phyloP scores from a whole-genome alignment of 306 rosid genomes.

The Rosa persica region DNA sequence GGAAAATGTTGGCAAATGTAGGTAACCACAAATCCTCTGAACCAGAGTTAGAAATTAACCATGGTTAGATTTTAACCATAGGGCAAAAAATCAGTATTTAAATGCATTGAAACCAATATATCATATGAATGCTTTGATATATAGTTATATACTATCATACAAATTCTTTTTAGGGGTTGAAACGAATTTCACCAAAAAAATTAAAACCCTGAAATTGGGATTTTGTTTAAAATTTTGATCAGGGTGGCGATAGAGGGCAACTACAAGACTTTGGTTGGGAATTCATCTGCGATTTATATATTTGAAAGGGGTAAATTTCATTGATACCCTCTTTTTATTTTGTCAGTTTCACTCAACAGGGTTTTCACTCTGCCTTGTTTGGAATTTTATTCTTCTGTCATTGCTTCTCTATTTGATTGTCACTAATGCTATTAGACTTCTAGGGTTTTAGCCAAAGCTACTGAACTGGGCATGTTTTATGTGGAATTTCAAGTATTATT shows the following conservation, averaged over 20 bases:
- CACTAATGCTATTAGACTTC: constrained; percentile 15
- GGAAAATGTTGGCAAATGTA: constrained; percentile 11
- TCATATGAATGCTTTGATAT: not conserved
- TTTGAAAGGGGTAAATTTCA: constrained; percentile 35
- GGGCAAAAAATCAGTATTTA: not conserved
- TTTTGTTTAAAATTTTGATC: constrained; percentile 21
- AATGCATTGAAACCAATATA: not conserved
- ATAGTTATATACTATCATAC: constrained; percentile 9
- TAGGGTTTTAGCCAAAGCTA: constrained; percentile 33
- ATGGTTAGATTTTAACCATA: constrained; percentile 29
- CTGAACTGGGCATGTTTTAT: constrained; percentile 27
- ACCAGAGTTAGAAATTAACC: constrained; percentile 37
- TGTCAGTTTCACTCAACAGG: not conserved
- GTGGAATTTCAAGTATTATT: constrained; percentile 16
- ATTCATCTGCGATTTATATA: constrained; percentile 31
- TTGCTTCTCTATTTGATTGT: constrained; percentile 23
- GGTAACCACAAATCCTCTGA: constrained; percentile 11
- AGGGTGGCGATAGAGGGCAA: constrained; percentile 24
- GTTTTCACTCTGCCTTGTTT: constrained; percentile 21
- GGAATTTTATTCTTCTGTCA: constrained; percentile 1
- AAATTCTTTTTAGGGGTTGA: constrained; percentile 16
- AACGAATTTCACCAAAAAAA: constrained; percentile 16
- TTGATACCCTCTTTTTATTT: not conserved
- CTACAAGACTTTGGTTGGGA: constrained; percentile 12
- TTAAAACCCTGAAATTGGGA: constrained; percentile 26